Conservation (phyloP, 1,284 basidiomycete species). For the Cryptococcus sp. region DNA sequence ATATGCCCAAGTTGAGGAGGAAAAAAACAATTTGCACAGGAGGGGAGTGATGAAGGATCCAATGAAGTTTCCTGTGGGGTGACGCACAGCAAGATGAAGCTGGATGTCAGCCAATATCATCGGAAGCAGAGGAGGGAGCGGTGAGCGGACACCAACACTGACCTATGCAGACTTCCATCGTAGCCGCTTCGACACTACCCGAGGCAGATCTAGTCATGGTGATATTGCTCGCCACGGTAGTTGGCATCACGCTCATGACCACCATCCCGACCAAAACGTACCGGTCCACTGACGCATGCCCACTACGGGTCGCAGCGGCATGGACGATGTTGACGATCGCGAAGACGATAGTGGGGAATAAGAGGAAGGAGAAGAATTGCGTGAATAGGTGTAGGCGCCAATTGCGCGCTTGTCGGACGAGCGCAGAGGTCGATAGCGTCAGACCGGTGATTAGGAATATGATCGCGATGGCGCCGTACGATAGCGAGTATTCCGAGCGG, state of each 20-base stretch:
- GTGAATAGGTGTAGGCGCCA: conserved; percentile 44
- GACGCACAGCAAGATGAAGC: not conserved
- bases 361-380: conserved; percentile 38
- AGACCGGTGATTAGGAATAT: conserved; percentile 50
- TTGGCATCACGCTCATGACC: conserved; percentile 39
- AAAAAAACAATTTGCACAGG: conserved; percentile 41
- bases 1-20: conserved; percentile 32
- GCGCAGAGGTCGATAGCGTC: conserved; percentile 29
- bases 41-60: conserved; percentile 46
- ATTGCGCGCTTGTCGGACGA: conserved; percentile 30
- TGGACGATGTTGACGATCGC: conserved; percentile 34
- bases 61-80: conserved; percentile 24
- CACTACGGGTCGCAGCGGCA: conserved; percentile 18
- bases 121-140: not conserved
- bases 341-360: conserved; percentile 41
- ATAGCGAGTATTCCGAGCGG: conserved; percentile 28
- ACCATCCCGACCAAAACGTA: conserved; percentile 42
- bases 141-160: conserved; percentile 5
- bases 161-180: conserved; percentile 41
- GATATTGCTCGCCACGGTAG: conserved; percentile 43
- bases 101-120: conserved; percentile 1
- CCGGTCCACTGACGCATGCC: conserved; percentile 30
- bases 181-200: conserved; percentile 41
- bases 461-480: conserved; percentile 41
- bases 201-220: conserved; percentile 44